These are phyloP conservation scores for Solanum dulcamara DNA, from an alignment of 257 asterid genomes.

Conservation along the genomic window DNA sequence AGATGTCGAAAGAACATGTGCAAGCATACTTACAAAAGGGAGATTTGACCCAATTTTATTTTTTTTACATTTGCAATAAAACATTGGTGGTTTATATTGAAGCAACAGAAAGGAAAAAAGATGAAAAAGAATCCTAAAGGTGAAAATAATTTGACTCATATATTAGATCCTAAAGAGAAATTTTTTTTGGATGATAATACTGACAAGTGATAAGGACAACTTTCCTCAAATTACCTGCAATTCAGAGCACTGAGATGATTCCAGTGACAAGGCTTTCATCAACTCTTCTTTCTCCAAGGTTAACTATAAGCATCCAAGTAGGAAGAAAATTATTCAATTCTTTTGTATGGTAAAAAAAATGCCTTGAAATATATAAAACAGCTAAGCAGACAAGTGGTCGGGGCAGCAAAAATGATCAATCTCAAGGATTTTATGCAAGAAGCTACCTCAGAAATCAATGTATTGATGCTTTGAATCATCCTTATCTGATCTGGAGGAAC, in stretches of 20 bases:
- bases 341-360: not conserved
- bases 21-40: not conserved
- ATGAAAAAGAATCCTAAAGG: not conserved
- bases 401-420: not conserved
- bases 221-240: slow-evolving; percentile 47
- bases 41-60: not conserved
- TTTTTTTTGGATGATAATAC: not conserved
- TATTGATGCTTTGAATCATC: slow-evolving; percentile 65
- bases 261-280: slow-evolving; percentile 61
- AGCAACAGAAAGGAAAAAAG: not conserved
- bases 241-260: slow-evolving; percentile 62
- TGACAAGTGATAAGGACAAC: not conserved
- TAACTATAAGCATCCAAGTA: slow-evolving; percentile 38
- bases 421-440: not conserved
- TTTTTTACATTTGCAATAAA: not conserved
- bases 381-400: not conserved
- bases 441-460: slow-evolving; percentile 73
- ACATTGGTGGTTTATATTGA: not conserved
- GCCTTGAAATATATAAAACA: not conserved
- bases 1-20: not conserved
- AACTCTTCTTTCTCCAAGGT: slow-evolving; percentile 80
- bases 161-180: not conserved
- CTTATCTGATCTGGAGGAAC: slow-evolving; percentile 82
- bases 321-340: not conserved
- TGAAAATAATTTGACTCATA: not conserved